phyloP scores from a whole-genome alignment of 75 land plant species.

The Cryptomeria japonica region DNA sequence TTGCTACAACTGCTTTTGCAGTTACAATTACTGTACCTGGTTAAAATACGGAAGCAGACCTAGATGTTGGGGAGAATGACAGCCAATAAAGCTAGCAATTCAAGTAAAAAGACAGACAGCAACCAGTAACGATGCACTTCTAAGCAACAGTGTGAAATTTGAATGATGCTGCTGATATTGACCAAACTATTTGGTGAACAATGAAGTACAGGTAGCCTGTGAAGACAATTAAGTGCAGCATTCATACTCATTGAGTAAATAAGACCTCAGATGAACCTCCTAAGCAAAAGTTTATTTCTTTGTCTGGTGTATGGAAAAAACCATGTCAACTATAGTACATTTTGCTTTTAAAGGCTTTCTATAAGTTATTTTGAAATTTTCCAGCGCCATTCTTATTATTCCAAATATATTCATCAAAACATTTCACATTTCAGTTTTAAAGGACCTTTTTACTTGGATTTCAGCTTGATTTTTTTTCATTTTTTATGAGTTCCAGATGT shows the following conservation, averaged over 20 bases:
- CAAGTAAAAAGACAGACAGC: background rate
- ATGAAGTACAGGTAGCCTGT: background rate
- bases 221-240: background rate
- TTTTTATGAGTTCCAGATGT: background rate
- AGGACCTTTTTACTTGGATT: background rate
- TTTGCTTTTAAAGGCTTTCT: background rate
- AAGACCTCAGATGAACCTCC: background rate
- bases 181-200: background rate
- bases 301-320: background rate
- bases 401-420: background rate
- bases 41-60: slow-evolving; percentile 23
- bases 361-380: background rate
- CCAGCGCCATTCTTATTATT: background rate
- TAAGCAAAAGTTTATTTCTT: background rate
- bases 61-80: slow-evolving; percentile 26
- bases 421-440: background rate
- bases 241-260: background rate
- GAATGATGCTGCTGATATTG: background rate
- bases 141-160: background rate
- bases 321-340: background rate
- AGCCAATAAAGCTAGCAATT: slow-evolving; percentile 29
- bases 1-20: slow-evolving; percentile 74
- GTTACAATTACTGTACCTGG: slow-evolving; percentile 65
- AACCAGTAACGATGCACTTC: background rate
- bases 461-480: background rate